Base-by-base conservation (phyloP, 73 alveolate species). In the Tetrahymena malaccensis region DNA sequence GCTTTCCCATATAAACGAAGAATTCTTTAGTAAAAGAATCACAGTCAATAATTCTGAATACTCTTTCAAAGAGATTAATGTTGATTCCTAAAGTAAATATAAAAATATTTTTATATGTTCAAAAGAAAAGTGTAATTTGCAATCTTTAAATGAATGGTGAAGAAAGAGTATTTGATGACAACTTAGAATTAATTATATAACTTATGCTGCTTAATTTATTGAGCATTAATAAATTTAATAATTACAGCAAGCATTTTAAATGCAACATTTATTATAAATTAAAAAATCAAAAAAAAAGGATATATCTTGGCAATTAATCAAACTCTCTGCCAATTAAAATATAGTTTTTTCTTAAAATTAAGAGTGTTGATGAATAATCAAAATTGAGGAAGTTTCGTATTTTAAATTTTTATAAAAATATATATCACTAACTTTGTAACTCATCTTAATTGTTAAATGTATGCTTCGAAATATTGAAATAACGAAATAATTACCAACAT, bases 1-100 rank as follows among this genome's bases (percentile, higher is more conserved):
- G 95, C 40, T 94, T 94, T 8, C 99, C 99, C 94, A 98, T 98
- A 43, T 97, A 97, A 37, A 96, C 94, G 97, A 96, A 99, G 98
- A 97, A 99, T 85, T 97, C 97, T 85, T 97, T 95, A 56, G 99
- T 99, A 95, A 98, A 99, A 83, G 98, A 98, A 96, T 99, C 99
- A 96, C 99, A 97, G 94, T 97, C 99, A 93, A 96, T 94, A 17
- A 99, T 96, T 94, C 99, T 96, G 97, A 98, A 99, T 3, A 95
- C 97, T 94, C 99, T 83, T 84, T 97, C 98, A 58, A 97, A 98
- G 58, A 98, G 96, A 93, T 98, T 97, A 83, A 98, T 40, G 35
- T 98, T 97, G 12, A 44, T 34, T 27, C 95, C 93, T 35, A 89
- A 27, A 85, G 31, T n/a, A 27, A n/a, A 19, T 50, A 50, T 6